Base-by-base conservation (phyloP, 192 early-diverging fungal genomes). In the Coemansia sp. region DNA sequence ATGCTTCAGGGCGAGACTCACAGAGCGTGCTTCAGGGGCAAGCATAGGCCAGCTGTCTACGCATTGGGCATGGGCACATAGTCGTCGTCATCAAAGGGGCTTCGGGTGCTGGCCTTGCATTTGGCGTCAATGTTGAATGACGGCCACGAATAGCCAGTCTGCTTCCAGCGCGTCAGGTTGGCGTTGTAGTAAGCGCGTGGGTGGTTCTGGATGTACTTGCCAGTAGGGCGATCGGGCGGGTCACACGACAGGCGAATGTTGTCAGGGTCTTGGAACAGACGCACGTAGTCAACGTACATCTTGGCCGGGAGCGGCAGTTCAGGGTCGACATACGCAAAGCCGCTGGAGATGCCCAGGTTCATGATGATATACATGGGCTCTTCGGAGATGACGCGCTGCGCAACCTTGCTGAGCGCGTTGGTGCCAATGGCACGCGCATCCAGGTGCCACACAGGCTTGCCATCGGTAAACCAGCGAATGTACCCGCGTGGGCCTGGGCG, bases 351-450 rank as follows among this genome's bases (percentile, higher is more conserved):
- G 10, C 81, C 84, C 56, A 86, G 65, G 39, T 83, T 83, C 66
- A 86, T 65, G 37, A 86, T 84, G 25, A 86, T 84, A 51, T 79
- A 86, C 84, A 86, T 86, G 60, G 84, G 84, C 61, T 86, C 84
- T 54, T 86, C 82, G 22, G 84, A 55, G 32, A 86, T 77, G 14
- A 72, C 48, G 24, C 77, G 75, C 52, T 76, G 74, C 12, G 64
- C 63, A 51, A 84, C 62, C 64, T 74, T 74, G 63, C 75, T 78
- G 10, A 76, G 53, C 29, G 60, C 23, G 38, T 84, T 81, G 54
- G 76, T 47, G 24, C 82, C 82, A 2, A 84, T 58, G 4, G 74
- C 75, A 27, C 73, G 68, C 10, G 65, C 62, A 23, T 72, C 70
- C 58, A 83, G 37, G 38, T 73, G 62, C 81, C 73, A 70, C 48